These are phyloP conservation scores for Candida takata DNA, from an alignment of 805 yeast genomes.

Conservation along the genomic window DNA sequence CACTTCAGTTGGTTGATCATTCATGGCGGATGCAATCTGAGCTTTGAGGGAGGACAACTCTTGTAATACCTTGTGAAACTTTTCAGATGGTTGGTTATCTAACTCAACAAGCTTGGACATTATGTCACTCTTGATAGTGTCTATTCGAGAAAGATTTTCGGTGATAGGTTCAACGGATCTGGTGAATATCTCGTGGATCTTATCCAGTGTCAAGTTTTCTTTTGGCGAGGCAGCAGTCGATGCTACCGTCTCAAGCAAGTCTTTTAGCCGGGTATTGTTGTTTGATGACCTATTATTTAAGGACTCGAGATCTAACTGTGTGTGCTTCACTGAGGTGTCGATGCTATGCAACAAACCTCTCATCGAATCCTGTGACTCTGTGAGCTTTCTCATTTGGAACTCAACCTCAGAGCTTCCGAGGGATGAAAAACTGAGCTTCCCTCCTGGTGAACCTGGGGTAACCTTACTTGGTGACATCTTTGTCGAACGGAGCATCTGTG, in stretches of 20 bases:
- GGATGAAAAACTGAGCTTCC: conserved; percentile 19
- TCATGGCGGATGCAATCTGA: background rate
- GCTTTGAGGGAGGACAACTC: background rate
- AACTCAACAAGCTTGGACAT: conserved; percentile 1
- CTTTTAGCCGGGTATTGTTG: conserved; percentile 23
- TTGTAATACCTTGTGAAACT: background rate
- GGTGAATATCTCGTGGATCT: conserved; percentile 1
- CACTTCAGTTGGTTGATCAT: background rate
- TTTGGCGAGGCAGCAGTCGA: conserved; percentile 1
- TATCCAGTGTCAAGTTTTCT: conserved; percentile 1
- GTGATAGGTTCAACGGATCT: background rate
- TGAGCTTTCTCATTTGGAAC: conserved; percentile 23
- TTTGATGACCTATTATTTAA: conserved; percentile 23
- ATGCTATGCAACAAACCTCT: conserved; percentile 24
- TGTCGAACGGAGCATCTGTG: conserved; percentile 28
- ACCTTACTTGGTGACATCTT: conserved; percentile 11
- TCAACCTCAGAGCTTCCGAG: conserved; percentile 17
- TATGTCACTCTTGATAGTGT: background rate
- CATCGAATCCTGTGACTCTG: conserved; percentile 24
- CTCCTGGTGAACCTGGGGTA: conserved; percentile 15
- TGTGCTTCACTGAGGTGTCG: conserved; percentile 22
- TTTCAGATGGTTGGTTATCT: background rate
- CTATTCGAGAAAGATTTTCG: background rate
- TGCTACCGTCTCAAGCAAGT: conserved; percentile 18
- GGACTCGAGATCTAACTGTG: conserved; percentile 23